A percentile compares a stretch with the other conserved stretches of the same genome.
Conservation (phyloP, 2,329 filamentous ascomycete species). For the Herpotrichia juniperi region DNA sequence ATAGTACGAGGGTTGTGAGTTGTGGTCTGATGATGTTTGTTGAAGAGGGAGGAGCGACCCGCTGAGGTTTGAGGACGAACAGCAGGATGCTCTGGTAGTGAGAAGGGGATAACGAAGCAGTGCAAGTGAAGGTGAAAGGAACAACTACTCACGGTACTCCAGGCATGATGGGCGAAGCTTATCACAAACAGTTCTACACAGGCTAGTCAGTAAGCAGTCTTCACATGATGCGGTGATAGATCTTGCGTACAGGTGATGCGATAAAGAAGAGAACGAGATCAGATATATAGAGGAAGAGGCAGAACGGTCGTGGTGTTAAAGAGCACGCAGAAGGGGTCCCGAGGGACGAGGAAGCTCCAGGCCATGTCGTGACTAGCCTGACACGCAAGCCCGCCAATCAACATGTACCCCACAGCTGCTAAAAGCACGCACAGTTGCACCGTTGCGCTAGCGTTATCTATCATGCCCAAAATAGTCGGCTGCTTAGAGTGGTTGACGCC, state of each 20-base stretch:
- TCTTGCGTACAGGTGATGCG: slow-evolving; percentile 1
- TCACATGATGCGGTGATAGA: neutral
- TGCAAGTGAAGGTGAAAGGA: slow-evolving; percentile 11
- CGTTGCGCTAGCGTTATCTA: too few species aligned
- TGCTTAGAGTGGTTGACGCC: slow-evolving; percentile 9
- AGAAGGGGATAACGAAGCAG: neutral
- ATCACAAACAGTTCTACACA: slow-evolving; percentile 4
- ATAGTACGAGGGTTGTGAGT: neutral
- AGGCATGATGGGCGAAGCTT: slow-evolving; percentile 37
- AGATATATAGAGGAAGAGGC: neutral
- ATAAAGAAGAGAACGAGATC: neutral
- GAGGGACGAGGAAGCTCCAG: slow-evolving; percentile 19
- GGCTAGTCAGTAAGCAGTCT: neutral
- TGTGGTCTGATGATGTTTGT: neutral
- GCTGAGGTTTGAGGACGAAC: neutral
- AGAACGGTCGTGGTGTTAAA: slow-evolving; percentile 7
- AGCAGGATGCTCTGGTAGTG: neutral
- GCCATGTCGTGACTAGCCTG: slow-evolving; percentile 11
- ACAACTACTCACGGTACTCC: slow-evolving; percentile 46
- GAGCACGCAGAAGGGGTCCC: slow-evolving; percentile 7
- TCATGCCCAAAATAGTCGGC: slow-evolving; percentile 27
- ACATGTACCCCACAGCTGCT: slow-evolving; percentile 16
- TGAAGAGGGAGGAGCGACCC: slow-evolving; percentile 3
- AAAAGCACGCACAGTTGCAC: too few species aligned
- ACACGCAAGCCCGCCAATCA: slow-evolving; percentile 17